These are phyloP conservation scores for Trebouxia sp. DNA, from an alignment of 139 green algal genomes.

Conservation along the genomic window DNA sequence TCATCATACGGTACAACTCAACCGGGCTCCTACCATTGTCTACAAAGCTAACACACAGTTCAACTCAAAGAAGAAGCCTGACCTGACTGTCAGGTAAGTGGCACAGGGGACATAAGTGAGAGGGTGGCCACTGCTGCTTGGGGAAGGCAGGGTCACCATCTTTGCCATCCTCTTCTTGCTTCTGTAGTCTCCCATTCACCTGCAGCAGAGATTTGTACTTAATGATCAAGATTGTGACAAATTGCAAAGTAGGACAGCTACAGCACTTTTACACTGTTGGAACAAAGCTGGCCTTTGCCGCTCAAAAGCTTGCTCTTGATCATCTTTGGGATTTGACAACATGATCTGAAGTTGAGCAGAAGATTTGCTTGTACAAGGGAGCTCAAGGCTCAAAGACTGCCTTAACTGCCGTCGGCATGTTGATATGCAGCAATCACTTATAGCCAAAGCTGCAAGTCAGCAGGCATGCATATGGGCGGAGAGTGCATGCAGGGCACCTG, in stretches of 20 bases:
- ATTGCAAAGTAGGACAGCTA: background rate
- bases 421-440: too few species aligned
- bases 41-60: background rate
- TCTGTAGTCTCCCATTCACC: conserved; percentile 65
- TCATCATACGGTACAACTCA: background rate
- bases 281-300: too few species aligned
- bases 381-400: background rate
- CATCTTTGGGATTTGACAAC: too few species aligned
- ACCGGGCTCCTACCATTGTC: background rate
- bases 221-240: background rate
- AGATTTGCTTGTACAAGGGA: background rate
- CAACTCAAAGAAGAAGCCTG: background rate
- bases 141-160: conserved; percentile 67
- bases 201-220: too few species aligned
- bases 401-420: too few species aligned
- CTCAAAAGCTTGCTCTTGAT: too few species aligned
- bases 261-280: background rate
- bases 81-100: background rate
- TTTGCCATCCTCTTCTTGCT: conserved; percentile 49
- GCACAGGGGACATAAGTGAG: conserved; percentile 47
- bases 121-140: conserved; percentile 67
- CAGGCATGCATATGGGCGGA: too few species aligned
- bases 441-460: too few species aligned
- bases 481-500: too few species aligned
- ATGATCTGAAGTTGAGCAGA: background rate